Percentiles rank a stretch among this genome's conserved stretches.
Conservation (phyloP, 148 eudicot genomes). For the Silene conica region DNA sequence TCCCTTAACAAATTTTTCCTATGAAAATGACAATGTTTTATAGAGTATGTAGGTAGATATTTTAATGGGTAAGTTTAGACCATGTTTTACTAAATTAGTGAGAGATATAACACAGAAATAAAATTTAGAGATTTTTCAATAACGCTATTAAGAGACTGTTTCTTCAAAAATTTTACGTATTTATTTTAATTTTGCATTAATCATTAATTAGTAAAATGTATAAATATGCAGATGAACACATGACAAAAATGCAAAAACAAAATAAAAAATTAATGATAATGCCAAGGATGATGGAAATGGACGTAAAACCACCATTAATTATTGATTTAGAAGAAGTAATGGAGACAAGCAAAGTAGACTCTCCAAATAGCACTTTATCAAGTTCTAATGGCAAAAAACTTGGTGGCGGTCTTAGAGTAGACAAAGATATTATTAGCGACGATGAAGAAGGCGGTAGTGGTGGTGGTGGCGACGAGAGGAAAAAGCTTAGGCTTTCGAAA, state of each 20-base stretch:
- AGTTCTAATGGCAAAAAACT: slow-evolving; percentile 41
- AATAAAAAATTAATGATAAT: slow-evolving; percentile 7
- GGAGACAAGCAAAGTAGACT: slow-evolving; percentile 42
- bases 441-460: slow-evolving; percentile 47
- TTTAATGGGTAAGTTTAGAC: no score
- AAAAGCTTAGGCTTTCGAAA: slow-evolving; percentile 58
- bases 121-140: no score
- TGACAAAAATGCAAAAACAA: slow-evolving; percentile 12
- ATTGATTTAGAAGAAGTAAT: slow-evolving; percentile 33
- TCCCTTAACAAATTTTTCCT: background rate
- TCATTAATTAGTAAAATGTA: background rate
- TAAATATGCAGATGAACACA: slow-evolving; percentile 14
- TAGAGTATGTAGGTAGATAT: no score
- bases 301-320: slow-evolving; percentile 30
- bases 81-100: no score
- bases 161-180: no score
- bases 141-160: no score
- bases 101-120: no score
- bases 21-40: no score
- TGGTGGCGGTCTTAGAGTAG: slow-evolving; percentile 24
- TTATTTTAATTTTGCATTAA: no score
- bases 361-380: slow-evolving; percentile 78
- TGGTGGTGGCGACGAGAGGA: slow-evolving; percentile 35
- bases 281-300: slow-evolving; percentile 19
- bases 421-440: slow-evolving; percentile 30